These are phyloP conservation scores for Starmerella stigmatis DNA, from an alignment of 805 yeast species.

Conservation along the genomic window DNA sequence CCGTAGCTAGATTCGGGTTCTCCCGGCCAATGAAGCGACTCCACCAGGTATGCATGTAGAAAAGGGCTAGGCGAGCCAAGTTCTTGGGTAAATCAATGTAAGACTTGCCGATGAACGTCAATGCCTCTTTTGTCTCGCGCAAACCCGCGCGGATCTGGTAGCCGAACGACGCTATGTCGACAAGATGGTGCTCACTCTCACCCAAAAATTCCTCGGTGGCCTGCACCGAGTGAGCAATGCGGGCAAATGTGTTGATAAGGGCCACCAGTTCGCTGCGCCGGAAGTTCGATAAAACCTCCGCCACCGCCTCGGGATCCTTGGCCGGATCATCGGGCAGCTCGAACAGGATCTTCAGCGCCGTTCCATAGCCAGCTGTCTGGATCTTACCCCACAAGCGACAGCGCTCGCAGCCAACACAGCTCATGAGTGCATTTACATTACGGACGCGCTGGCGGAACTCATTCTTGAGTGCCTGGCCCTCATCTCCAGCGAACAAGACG, in stretches of 20 bases:
- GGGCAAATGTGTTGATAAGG: slow-evolving; percentile 80
- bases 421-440: slow-evolving; percentile 89
- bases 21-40: slow-evolving; percentile 52
- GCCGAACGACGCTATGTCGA: slow-evolving; percentile 18
- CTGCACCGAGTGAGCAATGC: slow-evolving; percentile 73
- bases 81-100: slow-evolving; percentile 62
- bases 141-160: slow-evolving; percentile 45
- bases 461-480: slow-evolving; percentile 50
- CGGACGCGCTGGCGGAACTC: slow-evolving; percentile 80
- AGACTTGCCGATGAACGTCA: slow-evolving; percentile 53
- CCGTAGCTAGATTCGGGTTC: background rate
- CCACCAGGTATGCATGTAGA: slow-evolving; percentile 53
- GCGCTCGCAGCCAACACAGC: slow-evolving; percentile 96
- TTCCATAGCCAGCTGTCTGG: slow-evolving; percentile 95
- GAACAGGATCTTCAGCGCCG: slow-evolving; percentile 81
- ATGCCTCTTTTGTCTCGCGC: slow-evolving; percentile 45
- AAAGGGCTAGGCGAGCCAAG: slow-evolving; percentile 41
- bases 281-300: slow-evolving; percentile 45
- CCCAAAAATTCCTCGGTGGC: slow-evolving; percentile 58
- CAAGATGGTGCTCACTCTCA: slow-evolving; percentile 16
- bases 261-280: slow-evolving; percentile 81
- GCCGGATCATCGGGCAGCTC: slow-evolving; percentile 51
- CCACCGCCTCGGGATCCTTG: slow-evolving; percentile 36
- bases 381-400: slow-evolving; percentile 97
- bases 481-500: slow-evolving; percentile 35